Evolutionary conservation across 257 asterid species (phyloP), one percentile per base, ranked within the genome.

Genomic region (Capsicum pubescens): DNA sequence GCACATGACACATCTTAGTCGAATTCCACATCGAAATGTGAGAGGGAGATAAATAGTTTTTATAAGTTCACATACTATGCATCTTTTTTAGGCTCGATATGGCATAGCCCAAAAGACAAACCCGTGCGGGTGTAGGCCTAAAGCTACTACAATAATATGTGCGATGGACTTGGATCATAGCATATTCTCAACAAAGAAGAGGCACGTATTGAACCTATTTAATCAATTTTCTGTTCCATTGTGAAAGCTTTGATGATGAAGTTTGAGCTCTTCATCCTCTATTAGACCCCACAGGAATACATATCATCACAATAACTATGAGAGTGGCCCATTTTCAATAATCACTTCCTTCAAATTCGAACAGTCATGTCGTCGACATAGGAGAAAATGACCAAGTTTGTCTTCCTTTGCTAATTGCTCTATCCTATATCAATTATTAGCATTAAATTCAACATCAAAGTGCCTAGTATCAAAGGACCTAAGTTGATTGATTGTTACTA

Each of bases 351-450:
- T 50, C 11, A 48, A 72, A 72, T 71, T 71, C 80, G 19, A 72
- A 48, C 60, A 72, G 42, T 52, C 81, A 50, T 76, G 46, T 76
- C 46, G 10, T 76, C 42, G 9, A 76, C 60, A 0, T 13, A 13
- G 48, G 61, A 21, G 63, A 76, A 13, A 15, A 76, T 76, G 81
- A 13, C 63, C 46, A 76, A 76, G 7, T 76, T 13, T 80, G 83
- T 17, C 39, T 79, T 19, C 12, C 44, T 11, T 52, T 9, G 13
- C 46, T 32, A 32, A 46, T 72, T 46, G n/a, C 39, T 21, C 17
- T 52, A 50, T 12, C 61, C 42, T 50, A 26, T 12, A 52, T 74
- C 13, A 54, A 74, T 74, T 74, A 76, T 50, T 74, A 74, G 44
- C 61, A 50, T 19, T 50, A 74, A 32, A 50, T 52, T 21, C 48